These are phyloP conservation scores for Paradendryphiella salina DNA, from an alignment of 2,329 filamentous ascomycete genomes.

Conservation along the genomic window DNA sequence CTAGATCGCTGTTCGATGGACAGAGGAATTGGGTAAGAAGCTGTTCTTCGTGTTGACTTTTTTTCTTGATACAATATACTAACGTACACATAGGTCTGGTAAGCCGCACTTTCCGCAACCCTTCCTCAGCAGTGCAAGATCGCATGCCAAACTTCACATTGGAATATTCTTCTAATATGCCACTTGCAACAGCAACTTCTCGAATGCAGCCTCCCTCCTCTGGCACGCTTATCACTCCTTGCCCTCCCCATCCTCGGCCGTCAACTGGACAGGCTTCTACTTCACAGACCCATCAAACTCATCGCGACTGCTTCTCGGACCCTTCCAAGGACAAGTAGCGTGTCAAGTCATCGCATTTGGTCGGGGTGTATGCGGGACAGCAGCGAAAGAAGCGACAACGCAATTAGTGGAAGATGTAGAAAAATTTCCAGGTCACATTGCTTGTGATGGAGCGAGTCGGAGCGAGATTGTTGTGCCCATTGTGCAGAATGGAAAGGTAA, in stretches of 20 bases:
- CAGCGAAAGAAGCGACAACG: conserved; percentile 63
- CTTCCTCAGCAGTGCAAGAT: background rate
- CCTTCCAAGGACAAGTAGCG: conserved; percentile 74
- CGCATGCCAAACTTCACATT: background rate
- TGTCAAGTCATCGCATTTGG: conserved; percentile 77
- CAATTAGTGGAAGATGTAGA: conserved; percentile 72
- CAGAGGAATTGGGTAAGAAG: conserved; percentile 75
- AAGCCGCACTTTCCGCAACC: background rate
- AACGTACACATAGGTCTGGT: conserved; percentile 8
- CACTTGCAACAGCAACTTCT: conserved; percentile 58
- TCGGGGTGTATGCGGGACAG: conserved; percentile 74
- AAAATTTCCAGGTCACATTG: conserved; percentile 76
- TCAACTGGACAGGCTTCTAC: conserved; percentile 76
- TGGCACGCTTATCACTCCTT: conserved; percentile 81
- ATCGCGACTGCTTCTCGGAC: conserved; percentile 70
- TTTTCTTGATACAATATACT: background rate
- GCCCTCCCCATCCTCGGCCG: conserved; percentile 63
- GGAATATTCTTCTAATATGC: background rate
- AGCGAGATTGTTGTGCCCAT: conserved; percentile 85
- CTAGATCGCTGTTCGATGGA: conserved; percentile 68
- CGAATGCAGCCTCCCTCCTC: conserved; percentile 74
- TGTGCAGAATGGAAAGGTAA: conserved; percentile 54
- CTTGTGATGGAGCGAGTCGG: conserved; percentile 73
- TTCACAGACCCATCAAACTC: conserved; percentile 44
- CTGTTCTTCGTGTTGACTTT: background rate